phyloP scores from a whole-genome alignment of 2,329 filamentous ascomycete genomes.

The Piedraia hortae region DNA sequence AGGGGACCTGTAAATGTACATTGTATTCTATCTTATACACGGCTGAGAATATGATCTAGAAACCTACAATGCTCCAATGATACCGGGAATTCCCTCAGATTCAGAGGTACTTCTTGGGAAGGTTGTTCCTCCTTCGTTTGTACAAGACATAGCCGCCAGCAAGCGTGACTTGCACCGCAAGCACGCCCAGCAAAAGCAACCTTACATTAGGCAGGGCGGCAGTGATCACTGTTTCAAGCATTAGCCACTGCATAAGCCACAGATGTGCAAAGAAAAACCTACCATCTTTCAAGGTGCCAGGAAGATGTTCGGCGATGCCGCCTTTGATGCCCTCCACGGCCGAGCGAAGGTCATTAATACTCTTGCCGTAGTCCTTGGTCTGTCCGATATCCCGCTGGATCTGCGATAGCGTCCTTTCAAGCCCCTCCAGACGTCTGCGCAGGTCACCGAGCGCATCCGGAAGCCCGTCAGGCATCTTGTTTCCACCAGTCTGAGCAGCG shows the following conservation, averaged over 20 bases:
- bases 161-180: slow-evolving; percentile 47
- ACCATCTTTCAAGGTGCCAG: slow-evolving; percentile 22
- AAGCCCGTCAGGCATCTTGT: not conserved
- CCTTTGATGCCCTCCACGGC: slow-evolving; percentile 21
- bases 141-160: slow-evolving; percentile 45
- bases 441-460: slow-evolving; percentile 2
- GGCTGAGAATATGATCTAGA: too few species aligned
- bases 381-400: slow-evolving; percentile 28
- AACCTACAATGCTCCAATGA: slow-evolving; percentile 1
- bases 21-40: too few species aligned
- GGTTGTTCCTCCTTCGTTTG: slow-evolving; percentile 45
- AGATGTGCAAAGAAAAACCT: slow-evolving; percentile 9
- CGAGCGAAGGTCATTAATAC: slow-evolving; percentile 26
- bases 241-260: slow-evolving; percentile 1
- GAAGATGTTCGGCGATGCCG: slow-evolving; percentile 24
- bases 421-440: slow-evolving; percentile 11
- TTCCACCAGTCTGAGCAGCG: too few species aligned
- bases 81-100: slow-evolving; percentile 1
- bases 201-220: slow-evolving; percentile 29
- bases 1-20: too few species aligned
- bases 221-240: slow-evolving; percentile 18
- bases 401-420: slow-evolving; percentile 23
- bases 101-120: slow-evolving; percentile 78
- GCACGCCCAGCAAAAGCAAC: slow-evolving; percentile 39
- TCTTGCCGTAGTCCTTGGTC: slow-evolving; percentile 27